A percentile compares a stretch with the other conserved stretches of the same genome.
Conservation (phyloP, 164 flowering plant genomes). For the Cinnamomum micranthum region DNA sequence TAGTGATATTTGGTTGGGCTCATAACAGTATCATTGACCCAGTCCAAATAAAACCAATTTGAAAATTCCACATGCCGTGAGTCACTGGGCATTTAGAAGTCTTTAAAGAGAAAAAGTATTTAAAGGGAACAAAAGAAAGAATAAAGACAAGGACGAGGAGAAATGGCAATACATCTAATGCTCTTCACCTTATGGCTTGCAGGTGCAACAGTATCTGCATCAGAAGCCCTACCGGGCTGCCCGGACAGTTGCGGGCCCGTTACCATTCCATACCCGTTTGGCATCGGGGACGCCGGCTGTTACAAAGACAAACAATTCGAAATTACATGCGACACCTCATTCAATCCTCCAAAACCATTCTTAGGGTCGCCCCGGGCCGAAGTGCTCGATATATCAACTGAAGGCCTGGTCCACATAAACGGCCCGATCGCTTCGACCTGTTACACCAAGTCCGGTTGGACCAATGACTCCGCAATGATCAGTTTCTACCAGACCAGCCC, state of each 20-base stretch:
- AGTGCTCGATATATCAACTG: slow-evolving; percentile 1
- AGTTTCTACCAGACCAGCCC: neutral
- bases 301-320: slow-evolving; percentile 1
- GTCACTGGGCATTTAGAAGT: no score
- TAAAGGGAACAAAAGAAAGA: no score
- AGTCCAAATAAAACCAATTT: no score
- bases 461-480: neutral
- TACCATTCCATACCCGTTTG: slow-evolving; percentile 4
- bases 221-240: neutral
- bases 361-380: neutral
- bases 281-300: neutral
- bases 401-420: neutral
- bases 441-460: neutral
- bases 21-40: no score
- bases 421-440: neutral
- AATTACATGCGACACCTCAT: neutral
- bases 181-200: neutral
- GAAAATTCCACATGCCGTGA: no score
- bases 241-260: neutral
- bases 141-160: neutral
- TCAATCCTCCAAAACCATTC: neutral
- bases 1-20: no score
- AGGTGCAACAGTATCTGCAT: neutral
- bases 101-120: no score
- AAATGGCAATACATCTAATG: neutral